Percentiles rank a stretch among this genome's conserved stretches.
These are phyloP conservation scores for Russula olivacea DNA, from an alignment of 768 basidiomycete genomes.

Conservation along the genomic window DNA sequence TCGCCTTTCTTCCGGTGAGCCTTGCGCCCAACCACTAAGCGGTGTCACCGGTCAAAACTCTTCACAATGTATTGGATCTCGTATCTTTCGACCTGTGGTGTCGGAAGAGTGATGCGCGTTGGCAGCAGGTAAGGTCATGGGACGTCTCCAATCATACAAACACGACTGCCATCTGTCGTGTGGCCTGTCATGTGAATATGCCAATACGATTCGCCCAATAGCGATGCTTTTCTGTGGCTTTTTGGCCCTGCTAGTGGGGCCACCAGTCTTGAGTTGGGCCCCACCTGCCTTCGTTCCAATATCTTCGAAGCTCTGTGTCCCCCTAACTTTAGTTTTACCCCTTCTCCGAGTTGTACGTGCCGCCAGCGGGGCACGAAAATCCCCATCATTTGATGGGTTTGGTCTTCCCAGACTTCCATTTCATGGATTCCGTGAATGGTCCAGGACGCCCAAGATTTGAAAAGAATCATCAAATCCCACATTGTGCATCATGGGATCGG, in stretches of 20 bases:
- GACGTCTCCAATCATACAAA: neutral
- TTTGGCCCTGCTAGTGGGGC: neutral
- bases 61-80: neutral
- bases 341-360: neutral
- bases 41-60: no score
- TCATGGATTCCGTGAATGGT: neutral
- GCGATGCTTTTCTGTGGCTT: neutral
- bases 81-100: neutral
- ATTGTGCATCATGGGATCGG: neutral
- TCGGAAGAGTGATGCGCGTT: neutral
- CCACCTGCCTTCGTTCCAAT: no score
- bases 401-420: neutral
- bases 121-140: neutral
- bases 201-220: neutral
- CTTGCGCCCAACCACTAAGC: neutral
- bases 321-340: no score
- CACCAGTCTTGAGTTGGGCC: no score
- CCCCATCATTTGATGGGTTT: neutral
- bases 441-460: neutral
- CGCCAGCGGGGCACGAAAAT: neutral
- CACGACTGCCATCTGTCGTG: neutral
- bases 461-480: neutral
- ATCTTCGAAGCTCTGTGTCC: no score
- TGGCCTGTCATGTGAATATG: neutral
- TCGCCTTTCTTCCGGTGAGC: neutral